These are phyloP conservation scores for Phyllosticta citrichinensis DNA, from an alignment of 2,329 filamentous ascomycete genomes.

Conservation along the genomic window DNA sequence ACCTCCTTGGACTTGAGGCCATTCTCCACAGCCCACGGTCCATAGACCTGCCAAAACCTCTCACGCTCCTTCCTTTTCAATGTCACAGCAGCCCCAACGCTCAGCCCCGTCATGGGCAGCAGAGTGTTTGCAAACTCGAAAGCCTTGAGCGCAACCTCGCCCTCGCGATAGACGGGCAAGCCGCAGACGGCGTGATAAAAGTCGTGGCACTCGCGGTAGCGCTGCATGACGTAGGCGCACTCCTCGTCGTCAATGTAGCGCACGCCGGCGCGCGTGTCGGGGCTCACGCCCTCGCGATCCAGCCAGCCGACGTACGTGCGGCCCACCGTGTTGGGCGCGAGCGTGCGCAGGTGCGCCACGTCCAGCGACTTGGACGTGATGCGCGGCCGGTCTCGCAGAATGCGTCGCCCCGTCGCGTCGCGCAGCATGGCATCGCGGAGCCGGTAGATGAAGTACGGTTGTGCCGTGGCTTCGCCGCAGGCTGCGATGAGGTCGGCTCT, in stretches of 20 bases:
- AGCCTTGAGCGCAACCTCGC: conserved; percentile 93
- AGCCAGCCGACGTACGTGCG: conserved; percentile 79
- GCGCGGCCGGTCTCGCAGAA: conserved; percentile 80
- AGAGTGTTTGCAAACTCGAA: conserved; percentile 95
- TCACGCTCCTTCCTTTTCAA: conserved; percentile 54
- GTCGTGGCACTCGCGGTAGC: conserved; percentile 94
- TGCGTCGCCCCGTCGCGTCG: conserved; percentile 73
- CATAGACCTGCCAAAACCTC: conserved; percentile 63
- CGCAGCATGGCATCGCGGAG: conserved; percentile 88
- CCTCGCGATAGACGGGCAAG: conserved; percentile 83
- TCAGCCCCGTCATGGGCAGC: conserved; percentile 88
- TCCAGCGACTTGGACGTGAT: conserved; percentile 66
- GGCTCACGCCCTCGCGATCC: conserved; percentile 86
- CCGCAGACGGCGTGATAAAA: conserved; percentile 95
- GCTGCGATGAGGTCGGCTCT: conserved; percentile 87
- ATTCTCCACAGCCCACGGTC: conserved; percentile 86
- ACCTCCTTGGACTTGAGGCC: conserved; percentile 67
- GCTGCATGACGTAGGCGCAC: conserved; percentile 96
- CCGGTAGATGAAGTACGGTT: conserved; percentile 88
- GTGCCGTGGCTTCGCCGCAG: conserved; percentile 87
- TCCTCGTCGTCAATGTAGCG: conserved; percentile 91
- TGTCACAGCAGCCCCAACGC: conserved; percentile 59
- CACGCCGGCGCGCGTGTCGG: conserved; percentile 74
- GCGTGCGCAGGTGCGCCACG: conserved; percentile 57
- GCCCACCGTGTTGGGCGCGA: conserved; percentile 68